Conservation (phyloP, 1,284 basidiomycete species). For the Sporisorium exsertum region DNA sequence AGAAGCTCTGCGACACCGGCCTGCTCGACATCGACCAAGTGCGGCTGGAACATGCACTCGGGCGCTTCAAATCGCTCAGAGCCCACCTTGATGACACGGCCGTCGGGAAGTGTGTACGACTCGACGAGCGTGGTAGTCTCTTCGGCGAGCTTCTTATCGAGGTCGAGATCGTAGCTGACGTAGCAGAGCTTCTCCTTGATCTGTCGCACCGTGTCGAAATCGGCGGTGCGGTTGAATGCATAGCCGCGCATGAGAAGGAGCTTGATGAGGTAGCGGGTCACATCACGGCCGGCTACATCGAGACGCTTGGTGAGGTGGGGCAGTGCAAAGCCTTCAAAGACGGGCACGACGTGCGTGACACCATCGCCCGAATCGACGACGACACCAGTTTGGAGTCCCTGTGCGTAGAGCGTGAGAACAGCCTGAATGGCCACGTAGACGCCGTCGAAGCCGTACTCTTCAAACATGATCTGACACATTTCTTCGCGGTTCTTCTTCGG, state of each 20-base stretch:
- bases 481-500: conserved; percentile 90
- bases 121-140: conserved; percentile 97
- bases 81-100: conserved; percentile 95
- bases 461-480: conserved; percentile 99
- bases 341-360: conserved; percentile 98
- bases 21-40: conserved; percentile 96
- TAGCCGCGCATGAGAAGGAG: conserved; percentile 97
- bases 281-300: conserved; percentile 97
- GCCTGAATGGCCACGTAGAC: conserved; percentile 99
- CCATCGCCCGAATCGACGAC: conserved; percentile 99
- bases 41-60: conserved; percentile 99
- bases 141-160: conserved; percentile 91
- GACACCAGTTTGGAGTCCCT: conserved; percentile 96
- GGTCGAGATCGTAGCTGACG: conserved; percentile 92
- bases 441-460: conserved; percentile 95
- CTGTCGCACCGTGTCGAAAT: conserved; percentile 97
- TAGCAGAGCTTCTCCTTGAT: conserved; percentile 99
- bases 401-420: conserved; percentile 95
- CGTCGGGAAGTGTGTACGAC: conserved; percentile 97
- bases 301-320: conserved; percentile 89
- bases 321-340: conserved; percentile 95
- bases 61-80: conserved; percentile 99
- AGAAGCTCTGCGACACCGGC: conserved; percentile 97
- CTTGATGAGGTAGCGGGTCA: conserved; percentile 98
- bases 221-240: conserved; percentile 98